phyloP scores from a whole-genome alignment of 2,329 filamentous ascomycete species.

The Elsinoe necatrix region DNA sequence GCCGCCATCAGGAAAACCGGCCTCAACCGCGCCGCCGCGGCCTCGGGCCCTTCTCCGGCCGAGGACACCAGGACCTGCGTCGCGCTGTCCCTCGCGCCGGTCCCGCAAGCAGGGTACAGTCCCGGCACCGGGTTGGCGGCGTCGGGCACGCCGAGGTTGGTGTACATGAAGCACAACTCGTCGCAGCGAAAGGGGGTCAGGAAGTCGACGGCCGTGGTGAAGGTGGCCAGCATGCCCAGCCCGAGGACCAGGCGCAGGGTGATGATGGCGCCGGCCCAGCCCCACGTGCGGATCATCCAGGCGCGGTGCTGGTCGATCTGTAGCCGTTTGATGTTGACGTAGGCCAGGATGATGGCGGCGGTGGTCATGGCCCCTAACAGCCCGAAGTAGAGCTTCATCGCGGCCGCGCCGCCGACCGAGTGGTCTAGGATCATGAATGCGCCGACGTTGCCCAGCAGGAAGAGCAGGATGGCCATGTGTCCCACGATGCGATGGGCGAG shows the following conservation, averaged over 20 bases:
- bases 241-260: constrained; percentile 44
- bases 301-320: constrained; percentile 57
- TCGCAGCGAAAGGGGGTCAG: constrained; percentile 37
- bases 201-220: constrained; percentile 30
- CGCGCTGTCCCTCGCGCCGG: not conserved
- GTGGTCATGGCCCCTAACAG: constrained; percentile 41
- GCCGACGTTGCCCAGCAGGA: constrained; percentile 39
- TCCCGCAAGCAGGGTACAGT: constrained; percentile 33
- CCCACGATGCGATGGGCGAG: constrained; percentile 54
- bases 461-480: constrained; percentile 45
- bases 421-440: constrained; percentile 46
- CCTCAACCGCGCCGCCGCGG: constrained; percentile 38
- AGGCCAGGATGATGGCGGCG: constrained; percentile 39
- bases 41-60: constrained; percentile 21
- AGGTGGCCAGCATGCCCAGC: constrained; percentile 35
- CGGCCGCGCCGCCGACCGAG: constrained; percentile 48
- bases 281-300: constrained; percentile 50
- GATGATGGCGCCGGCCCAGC: constrained; percentile 44
- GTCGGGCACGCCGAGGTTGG: constrained; percentile 10
- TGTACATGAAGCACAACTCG: constrained; percentile 39
- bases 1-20: constrained; percentile 44
- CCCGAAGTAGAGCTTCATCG: constrained; percentile 41
- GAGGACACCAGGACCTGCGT: not conserved
- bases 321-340: constrained; percentile 49
- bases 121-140: constrained; percentile 21